Conservation (phyloP, 2,329 filamentous ascomycete species). For the Aspergillus sojae region DNA sequence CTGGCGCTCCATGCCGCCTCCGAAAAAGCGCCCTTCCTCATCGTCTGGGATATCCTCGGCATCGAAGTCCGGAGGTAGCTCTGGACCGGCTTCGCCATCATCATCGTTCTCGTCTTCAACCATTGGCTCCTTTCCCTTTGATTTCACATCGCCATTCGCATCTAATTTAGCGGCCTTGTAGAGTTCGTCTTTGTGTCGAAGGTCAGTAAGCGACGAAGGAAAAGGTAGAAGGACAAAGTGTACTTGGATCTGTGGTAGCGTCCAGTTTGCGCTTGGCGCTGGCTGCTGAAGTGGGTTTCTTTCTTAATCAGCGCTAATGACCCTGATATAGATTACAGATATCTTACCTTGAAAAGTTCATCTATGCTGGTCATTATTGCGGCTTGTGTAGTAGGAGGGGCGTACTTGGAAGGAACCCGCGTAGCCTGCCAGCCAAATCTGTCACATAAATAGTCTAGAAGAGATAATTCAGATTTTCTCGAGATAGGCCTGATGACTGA, state of each 20-base stretch:
- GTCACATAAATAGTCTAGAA: background rate
- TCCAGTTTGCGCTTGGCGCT: conserved; percentile 63
- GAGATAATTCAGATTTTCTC: background rate
- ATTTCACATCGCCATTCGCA: conserved; percentile 53
- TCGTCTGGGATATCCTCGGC: conserved; percentile 68
- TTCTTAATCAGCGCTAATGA: conserved; percentile 20
- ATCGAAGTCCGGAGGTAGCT: conserved; percentile 59
- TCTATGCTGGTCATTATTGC: conserved; percentile 61
- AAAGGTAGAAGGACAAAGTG: conserved; percentile 17
- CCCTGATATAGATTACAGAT: background rate
- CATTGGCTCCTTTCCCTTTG: conserved; percentile 47
- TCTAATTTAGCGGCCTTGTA: conserved; percentile 64
- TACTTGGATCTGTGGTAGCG: conserved; percentile 54
- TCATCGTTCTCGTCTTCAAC: conserved; percentile 53
- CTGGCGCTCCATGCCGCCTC: conserved; percentile 79
- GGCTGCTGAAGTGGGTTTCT: conserved; percentile 53
- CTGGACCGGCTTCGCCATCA: conserved; percentile 54
- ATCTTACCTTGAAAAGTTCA: conserved; percentile 59
- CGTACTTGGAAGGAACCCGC: background rate
- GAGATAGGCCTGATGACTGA: background rate
- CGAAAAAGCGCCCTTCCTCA: conserved; percentile 94
- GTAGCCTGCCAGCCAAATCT: conserved; percentile 6
- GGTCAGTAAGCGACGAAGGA: conserved; percentile 18
- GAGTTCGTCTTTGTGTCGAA: conserved; percentile 46
- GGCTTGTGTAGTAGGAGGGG: conserved; percentile 13